Base-by-base conservation (phyloP, 2,329 filamentous ascomycete species). In the Hirsutella rhossiliensis region DNA sequence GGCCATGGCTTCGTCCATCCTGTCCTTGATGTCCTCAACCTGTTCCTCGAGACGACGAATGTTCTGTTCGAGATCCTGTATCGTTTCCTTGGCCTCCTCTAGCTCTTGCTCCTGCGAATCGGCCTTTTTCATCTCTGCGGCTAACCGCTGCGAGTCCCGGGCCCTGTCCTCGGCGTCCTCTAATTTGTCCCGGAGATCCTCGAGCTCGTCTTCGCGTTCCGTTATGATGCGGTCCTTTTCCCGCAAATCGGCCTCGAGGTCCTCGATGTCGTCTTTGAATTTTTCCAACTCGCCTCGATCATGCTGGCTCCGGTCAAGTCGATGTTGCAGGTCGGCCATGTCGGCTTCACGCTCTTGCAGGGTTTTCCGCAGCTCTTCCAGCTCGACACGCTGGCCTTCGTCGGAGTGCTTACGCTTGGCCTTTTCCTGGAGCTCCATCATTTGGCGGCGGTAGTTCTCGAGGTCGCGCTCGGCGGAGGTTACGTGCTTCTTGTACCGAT, bases 401-500 rank as follows among this genome's bases (percentile, higher is more conserved):
- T 88, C 81, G 11, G 76, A 76, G 50, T 87, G 80, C 55, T 83
- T 84, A 54, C 78, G 78, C 62, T 87, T 87, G 43, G 87, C 75
- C 55, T 84, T 85, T 47, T 94, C 84, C 49, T 89, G 84, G 47
- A 94, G 77, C 49, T 94, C 86, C 45, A 82, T 67, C 51, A 96
- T 79, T 59, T 95, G 86, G 54, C 84, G 73, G 43, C 84, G 79
- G 60, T 94, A 95, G 46, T 75, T 74, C 57, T 95, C 89, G 3
- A 97, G 73, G 48, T 96, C 87, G 51, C 80, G 82, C 66, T 97
- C 89, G 4, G 90, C 89, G 19, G 80, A 76, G 18, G 77, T 78
- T 11, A 98, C 71, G 36, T 83, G 82, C 61, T 95, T 97, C 60
- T 85, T 86, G 66, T 90, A 92, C 51, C 81, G 80, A 52, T 84